Evolutionary conservation across 345 rosid species (phyloP), one percentile per base, ranked within the genome.

Genomic region (Streptanthus diversifolius): DNA sequence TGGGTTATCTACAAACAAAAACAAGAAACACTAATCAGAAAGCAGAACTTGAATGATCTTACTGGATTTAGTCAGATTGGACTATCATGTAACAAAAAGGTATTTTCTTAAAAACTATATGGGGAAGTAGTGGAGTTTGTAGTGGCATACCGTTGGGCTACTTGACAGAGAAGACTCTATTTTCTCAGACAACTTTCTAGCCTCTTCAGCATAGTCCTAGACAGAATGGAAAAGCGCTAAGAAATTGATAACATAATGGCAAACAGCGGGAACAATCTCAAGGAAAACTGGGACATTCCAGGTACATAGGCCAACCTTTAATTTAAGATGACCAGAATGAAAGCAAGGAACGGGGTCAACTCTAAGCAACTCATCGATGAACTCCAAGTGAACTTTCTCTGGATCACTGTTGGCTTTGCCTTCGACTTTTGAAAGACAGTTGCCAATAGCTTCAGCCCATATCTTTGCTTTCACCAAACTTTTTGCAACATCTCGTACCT

Each of bases 381-480:
- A 21, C 35, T 83, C 89, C 79, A 82, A 80, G 5, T 65, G 68
- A 74, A 88, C 84, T 80, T 80, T 88, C 72, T 82, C 74, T 47
- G 68, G 47, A 77, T 70, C 78, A 80, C 63, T 37, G 48, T 59
- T 37, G 59, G 52, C 80, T 85, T 84, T 78, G 58, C 79, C 79
- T 69, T 82, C 83, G 52, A 88, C 65, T 82, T 82, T 86, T 40
- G 66, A 59, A 53, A 90, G 81, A 66, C 91, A 85, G 35, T 83
- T 79, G 44, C 79, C 77, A 49, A 93, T 81, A 33, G 86, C 91
- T 80, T 86, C 87, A 35, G 84, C 92, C 97, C 97, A 93, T 63
- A 76, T 82, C 80, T 67, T 80, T 64, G 88, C 96, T 68, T 76
- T 73, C 39, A 32, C 57, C 84, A 93, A 82, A 68, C 70, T 82